A percentile compares a stretch with the other conserved stretches of the same genome.
Evolutionary conservation across 2,329 filamentous ascomycete species (phyloP).

Genomic region (Epichloe glyceriae): DNA sequence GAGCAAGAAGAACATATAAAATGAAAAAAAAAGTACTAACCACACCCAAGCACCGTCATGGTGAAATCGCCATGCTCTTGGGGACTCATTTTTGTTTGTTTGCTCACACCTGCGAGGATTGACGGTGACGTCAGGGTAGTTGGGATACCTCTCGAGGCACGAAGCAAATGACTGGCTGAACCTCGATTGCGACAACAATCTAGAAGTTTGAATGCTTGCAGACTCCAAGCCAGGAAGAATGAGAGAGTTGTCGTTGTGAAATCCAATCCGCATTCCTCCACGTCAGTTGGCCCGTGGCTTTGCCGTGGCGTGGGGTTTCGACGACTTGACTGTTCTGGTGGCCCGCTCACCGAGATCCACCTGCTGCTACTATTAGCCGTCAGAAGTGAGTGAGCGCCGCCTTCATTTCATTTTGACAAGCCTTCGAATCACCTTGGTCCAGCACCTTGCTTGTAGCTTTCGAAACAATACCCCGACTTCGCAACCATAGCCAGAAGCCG

Average conservation of each 20-base stretch:
- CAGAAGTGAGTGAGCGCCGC: not conserved
- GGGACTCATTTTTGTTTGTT: slow-evolving; percentile 5
- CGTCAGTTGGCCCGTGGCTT: not conserved
- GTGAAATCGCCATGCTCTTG: slow-evolving; percentile 43
- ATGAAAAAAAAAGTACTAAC: slow-evolving; percentile 32
- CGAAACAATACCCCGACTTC: not conserved
- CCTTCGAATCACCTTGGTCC: not conserved
- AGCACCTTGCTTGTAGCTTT: not conserved
- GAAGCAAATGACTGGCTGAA: not conserved
- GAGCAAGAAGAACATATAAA: not conserved
- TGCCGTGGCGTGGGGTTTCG: not conserved
- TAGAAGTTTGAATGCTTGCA: not conserved
- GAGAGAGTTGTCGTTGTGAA: not conserved
- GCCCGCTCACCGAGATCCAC: not conserved
- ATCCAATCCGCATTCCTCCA: no score
- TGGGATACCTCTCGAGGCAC: not conserved
- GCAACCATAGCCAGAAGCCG: not conserved
- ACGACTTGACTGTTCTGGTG: no score
- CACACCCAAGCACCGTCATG: slow-evolving; percentile 70
- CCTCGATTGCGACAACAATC: not conserved
- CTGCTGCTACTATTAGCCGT: not conserved
- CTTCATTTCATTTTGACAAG: not conserved
- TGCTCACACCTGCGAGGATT: not conserved
- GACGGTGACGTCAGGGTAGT: not conserved
- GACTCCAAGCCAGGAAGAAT: not conserved